Evolutionary conservation across 306 rosid species (phyloP).

Genomic region (Herpetospermum pedunculosum): DNA sequence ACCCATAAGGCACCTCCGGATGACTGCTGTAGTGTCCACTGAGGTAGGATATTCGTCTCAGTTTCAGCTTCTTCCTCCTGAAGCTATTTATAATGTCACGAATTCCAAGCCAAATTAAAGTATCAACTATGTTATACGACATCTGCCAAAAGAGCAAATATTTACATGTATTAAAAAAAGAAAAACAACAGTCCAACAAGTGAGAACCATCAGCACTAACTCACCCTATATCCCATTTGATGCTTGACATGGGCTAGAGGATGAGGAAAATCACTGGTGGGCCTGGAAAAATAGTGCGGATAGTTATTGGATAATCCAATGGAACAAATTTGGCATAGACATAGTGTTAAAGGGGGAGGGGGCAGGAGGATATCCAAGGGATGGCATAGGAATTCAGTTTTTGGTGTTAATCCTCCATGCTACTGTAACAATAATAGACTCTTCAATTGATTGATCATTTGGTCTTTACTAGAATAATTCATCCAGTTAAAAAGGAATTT

Average conservation of each 20-base stretch:
- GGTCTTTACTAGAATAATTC: background rate
- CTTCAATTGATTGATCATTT: background rate
- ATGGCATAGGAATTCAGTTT: background rate
- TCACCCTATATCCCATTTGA: slow-evolving; percentile 60
- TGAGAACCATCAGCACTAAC: slow-evolving; percentile 12
- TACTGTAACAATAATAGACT: background rate
- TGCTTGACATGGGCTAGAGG: slow-evolving; percentile 85
- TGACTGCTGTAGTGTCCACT: slow-evolving; percentile 52
- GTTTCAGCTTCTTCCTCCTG: slow-evolving; percentile 71
- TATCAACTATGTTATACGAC: slow-evolving; percentile 83
- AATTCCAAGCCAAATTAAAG: slow-evolving; percentile 90
- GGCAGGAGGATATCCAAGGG: background rate
- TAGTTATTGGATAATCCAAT: background rate
- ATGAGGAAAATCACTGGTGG: slow-evolving; percentile 86
- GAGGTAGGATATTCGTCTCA: slow-evolving; percentile 63
- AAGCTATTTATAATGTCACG: slow-evolving; percentile 73
- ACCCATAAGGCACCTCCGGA: slow-evolving; percentile 58
- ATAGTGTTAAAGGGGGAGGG: background rate
- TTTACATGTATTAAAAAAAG: slow-evolving; percentile 6
- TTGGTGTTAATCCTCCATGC: background rate
- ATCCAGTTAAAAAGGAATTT: background rate
- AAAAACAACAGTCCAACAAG: background rate
- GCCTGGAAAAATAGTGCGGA: slow-evolving; percentile 35
- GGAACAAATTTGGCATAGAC: background rate
- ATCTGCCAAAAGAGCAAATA: slow-evolving; percentile 43